Percentiles rank a stretch among this genome's conserved stretches.
Evolutionary conservation across 805 yeast genomes (phyloP).

Genomic region (Starmera quercuum): DNA sequence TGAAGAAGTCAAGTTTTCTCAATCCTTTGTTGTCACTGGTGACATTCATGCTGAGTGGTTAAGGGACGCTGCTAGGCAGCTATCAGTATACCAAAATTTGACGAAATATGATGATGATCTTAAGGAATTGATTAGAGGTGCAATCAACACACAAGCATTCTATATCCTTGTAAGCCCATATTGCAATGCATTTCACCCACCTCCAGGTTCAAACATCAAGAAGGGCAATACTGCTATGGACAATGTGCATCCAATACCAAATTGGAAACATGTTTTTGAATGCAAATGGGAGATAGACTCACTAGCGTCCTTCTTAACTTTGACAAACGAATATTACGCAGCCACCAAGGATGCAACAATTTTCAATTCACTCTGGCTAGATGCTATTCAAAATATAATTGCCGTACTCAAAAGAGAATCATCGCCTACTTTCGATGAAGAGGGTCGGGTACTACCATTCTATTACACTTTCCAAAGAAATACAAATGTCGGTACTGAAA

Average conservation of each 20-base stretch:
- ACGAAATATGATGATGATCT: conserved; percentile 43
- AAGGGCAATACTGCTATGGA: conserved; percentile 50
- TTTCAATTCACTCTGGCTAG: conserved; percentile 43
- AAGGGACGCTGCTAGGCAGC: conserved; percentile 78
- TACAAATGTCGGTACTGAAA: conserved; percentile 74
- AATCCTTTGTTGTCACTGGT: conserved; percentile 81
- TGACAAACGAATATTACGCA: conserved; percentile 63
- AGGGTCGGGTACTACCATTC: conserved; percentile 33
- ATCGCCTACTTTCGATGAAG: conserved; percentile 46
- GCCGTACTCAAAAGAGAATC: conserved; percentile 53
- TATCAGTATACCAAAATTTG: conserved; percentile 66
- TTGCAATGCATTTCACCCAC: conserved; percentile 92
- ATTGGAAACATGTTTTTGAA: conserved; percentile 70
- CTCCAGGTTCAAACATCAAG: conserved; percentile 35
- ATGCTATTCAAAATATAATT: conserved; percentile 46
- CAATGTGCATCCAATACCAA: conserved; percentile 59
- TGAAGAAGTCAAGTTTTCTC: conserved; percentile 26
- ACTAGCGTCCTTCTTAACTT: conserved; percentile 70
- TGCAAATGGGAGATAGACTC: conserved; percentile 89
- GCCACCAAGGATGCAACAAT: conserved; percentile 42
- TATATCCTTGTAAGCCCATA: conserved; percentile 61
- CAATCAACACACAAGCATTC: conserved; percentile 70
- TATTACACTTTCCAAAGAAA: conserved; percentile 65
- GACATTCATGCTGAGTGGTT: conserved; percentile 94
- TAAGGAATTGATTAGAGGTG: conserved; percentile 56